phyloP scores from a whole-genome alignment of 2,329 filamentous ascomycete species.

The Teratosphaeria nubilosa region DNA sequence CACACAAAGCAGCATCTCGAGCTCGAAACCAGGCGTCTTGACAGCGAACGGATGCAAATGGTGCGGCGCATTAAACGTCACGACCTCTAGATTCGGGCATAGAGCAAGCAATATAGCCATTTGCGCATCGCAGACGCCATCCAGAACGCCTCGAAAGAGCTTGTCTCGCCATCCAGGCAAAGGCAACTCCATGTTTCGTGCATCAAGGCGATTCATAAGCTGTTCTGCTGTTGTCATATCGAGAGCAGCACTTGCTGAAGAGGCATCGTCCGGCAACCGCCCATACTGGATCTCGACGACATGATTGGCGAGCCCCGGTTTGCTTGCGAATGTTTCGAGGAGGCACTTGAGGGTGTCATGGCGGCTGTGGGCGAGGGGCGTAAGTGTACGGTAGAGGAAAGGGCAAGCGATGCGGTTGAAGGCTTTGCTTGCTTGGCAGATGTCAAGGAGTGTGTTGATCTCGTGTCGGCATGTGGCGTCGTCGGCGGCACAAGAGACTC shows the following conservation, averaged over 20 bases:
- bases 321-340: not conserved
- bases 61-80: not conserved
- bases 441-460: no score
- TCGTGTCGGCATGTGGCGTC: no score
- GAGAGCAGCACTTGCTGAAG: not conserved
- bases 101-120: not conserved
- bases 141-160: not conserved
- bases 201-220: not conserved
- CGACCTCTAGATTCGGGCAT: not conserved
- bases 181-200: not conserved
- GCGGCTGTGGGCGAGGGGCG: not conserved
- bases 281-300: not conserved
- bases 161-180: not conserved
- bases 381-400: no score
- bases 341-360: not conserved
- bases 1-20: not conserved
- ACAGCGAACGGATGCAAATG: not conserved
- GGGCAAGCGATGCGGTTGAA: no score
- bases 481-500: not conserved
- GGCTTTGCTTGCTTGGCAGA: no score
- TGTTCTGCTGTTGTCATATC: not conserved
- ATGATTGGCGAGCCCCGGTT: not conserved
- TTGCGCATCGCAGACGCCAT: not conserved
- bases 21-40: not conserved
- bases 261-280: not conserved